Evolutionary conservation across 768 basidiomycete genomes (phyloP), one percentile per base, ranked within the genome.

Genomic region (Mycena rosella): DNA sequence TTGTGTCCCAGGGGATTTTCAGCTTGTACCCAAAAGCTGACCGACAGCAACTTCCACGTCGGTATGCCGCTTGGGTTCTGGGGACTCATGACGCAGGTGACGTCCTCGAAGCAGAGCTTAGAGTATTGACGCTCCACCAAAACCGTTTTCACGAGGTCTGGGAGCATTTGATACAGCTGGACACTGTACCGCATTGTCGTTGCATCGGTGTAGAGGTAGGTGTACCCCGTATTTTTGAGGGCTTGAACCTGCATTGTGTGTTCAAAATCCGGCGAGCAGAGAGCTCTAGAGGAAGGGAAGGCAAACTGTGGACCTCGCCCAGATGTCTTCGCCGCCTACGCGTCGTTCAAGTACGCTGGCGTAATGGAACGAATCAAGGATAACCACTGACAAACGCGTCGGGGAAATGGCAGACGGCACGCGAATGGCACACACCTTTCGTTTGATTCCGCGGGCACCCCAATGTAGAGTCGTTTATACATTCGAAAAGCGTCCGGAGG

Each of bases 41-140:
- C 71, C 51, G 74, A 74, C 68, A 82, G 78, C 9, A 81, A 73
- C 63, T 80, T 82, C 80, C 80, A 82, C 15, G 75, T 74, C 1
- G 80, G 81, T 26, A 82, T 78, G 7, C 80, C 80, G 3, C 52
- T 61, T 2, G 80, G 79, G 60, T 81, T 78, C 8, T 56, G 34
- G 3, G 68, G 60, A 17, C 68, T 69, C 55, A 77, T 75, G 40
- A 79, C 72, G 57, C 80, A 81, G 24, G 74, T 29, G 3, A 65
- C 55, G 29, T 65, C 18, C 36, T 57, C 20, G n/a, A 26, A 51
- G 45, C 68, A 67, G 20, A 40, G 29, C 5, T 17, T 24, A 34
- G 67, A 24, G 18, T 63, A 53, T 3, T 14, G 26, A 9, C 32
- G 44, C 42, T 70, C 66, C 7, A 66, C 34, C n/a, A 74, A 36